Evolutionary conservation across 2,329 filamentous ascomycete genomes (phyloP).

Genomic region (Ophiostoma ulmi): DNA sequence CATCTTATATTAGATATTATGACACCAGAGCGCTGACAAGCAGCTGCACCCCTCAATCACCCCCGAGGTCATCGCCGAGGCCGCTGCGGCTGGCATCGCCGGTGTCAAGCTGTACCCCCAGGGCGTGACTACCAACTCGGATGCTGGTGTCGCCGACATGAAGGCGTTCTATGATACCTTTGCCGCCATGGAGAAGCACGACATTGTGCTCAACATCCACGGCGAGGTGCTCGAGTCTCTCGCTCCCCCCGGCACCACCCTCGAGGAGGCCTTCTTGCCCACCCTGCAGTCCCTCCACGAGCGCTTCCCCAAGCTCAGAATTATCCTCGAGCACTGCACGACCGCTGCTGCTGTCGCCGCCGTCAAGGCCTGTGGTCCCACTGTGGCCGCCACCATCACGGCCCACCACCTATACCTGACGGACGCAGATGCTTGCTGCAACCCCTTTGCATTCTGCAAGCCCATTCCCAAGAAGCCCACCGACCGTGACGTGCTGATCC

Average conservation of each 20-base stretch:
- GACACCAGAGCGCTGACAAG: background rate
- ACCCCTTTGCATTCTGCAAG: constrained; percentile 49
- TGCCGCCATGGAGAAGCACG: constrained; percentile 78
- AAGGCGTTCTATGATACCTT: constrained; percentile 74
- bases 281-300: constrained; percentile 68
- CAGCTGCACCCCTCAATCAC: constrained; percentile 55
- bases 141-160: constrained; percentile 64
- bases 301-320: constrained; percentile 66
- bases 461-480: constrained; percentile 68
- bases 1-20: too few relatives aligned
- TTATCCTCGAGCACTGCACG: constrained; percentile 71
- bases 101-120: constrained; percentile 65
- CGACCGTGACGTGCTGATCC: constrained; percentile 67
- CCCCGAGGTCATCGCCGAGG: constrained; percentile 65
- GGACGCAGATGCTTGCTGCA: constrained; percentile 28
- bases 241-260: constrained; percentile 37
- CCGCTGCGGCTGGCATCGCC: constrained; percentile 62
- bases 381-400: constrained; percentile 75
- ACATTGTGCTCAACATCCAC: constrained; percentile 72
- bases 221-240: constrained; percentile 59
- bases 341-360: constrained; percentile 75
- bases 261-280: constrained; percentile 71
- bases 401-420: constrained; percentile 75
- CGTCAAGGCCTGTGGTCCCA: constrained; percentile 69
- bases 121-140: constrained; percentile 60